These are phyloP conservation scores for Anthracocystis setariae DNA, from an alignment of 1,284 basidiomycete genomes.

Conservation along the genomic window DNA sequence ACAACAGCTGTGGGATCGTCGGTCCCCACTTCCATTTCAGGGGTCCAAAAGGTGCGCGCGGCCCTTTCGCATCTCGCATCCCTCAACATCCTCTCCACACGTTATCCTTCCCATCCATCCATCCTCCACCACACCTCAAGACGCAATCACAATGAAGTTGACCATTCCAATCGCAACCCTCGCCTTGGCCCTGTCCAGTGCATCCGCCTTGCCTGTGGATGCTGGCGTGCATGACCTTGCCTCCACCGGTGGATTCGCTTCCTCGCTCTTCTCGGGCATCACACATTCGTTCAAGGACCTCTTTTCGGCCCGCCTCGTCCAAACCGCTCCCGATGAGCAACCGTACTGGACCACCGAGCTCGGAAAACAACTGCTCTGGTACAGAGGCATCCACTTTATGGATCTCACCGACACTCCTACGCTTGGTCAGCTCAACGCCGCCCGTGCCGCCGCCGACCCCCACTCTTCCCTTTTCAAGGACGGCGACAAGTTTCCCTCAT, in stretches of 20 bases:
- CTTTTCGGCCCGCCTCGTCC: slow-evolving; percentile 35
- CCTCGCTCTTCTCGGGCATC: slow-evolving; percentile 17
- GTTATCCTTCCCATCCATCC: slow-evolving; percentile 2
- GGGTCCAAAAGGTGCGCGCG: not conserved
- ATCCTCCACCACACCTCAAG: slow-evolving; percentile 2
- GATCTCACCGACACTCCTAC: slow-evolving; percentile 56
- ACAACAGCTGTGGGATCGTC: too few species aligned
- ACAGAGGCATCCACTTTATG: slow-evolving; percentile 50
- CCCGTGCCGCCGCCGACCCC: not conserved
- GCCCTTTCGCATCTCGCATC: not conserved
- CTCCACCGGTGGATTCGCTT: slow-evolving; percentile 22
- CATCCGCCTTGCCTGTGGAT: slow-evolving; percentile 20
- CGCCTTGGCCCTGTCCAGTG: slow-evolving; percentile 15
- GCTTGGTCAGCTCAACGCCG: slow-evolving; percentile 31
- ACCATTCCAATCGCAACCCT: slow-evolving; percentile 23
- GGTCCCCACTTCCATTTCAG: not conserved
- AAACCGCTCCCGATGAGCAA: slow-evolving; percentile 25
- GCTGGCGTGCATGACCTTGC: slow-evolving; percentile 8
- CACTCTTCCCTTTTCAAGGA: not conserved
- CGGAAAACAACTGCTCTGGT: slow-evolving; percentile 53
- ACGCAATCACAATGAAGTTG: slow-evolving; percentile 26
- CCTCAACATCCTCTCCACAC: slow-evolving; percentile 1
- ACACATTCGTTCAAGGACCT: slow-evolving; percentile 17
- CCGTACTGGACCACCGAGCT: slow-evolving; percentile 62
- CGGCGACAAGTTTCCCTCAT: slow-evolving; percentile 38